phyloP scores from a whole-genome alignment of 495 filamentous ascomycete genomes.

The Aspergillus saccharolyticus region DNA sequence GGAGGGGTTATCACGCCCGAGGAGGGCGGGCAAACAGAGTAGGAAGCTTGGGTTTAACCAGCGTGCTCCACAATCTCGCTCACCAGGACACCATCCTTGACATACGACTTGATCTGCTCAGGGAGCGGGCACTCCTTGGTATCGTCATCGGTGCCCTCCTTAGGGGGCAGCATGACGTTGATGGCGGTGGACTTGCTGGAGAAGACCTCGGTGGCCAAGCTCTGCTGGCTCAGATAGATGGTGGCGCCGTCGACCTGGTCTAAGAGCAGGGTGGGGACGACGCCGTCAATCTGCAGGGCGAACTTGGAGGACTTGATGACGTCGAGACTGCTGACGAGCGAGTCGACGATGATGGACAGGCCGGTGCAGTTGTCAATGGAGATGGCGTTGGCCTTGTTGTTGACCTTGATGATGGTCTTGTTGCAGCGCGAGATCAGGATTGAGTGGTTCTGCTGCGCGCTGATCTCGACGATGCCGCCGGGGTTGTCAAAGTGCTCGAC shows the following conservation, averaged over 20 bases:
- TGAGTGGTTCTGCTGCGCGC: slow-evolving; percentile 77
- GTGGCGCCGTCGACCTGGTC: slow-evolving; percentile 91
- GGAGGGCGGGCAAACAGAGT: neutral
- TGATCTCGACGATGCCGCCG: slow-evolving; percentile 64
- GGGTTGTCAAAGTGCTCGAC: slow-evolving; percentile 90
- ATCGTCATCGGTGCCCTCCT: slow-evolving; percentile 58
- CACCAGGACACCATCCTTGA: slow-evolving; percentile 67
- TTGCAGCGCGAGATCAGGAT: slow-evolving; percentile 88
- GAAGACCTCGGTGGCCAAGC: slow-evolving; percentile 73
- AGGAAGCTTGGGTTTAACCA: slow-evolving; percentile 52
- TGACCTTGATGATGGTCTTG: slow-evolving; percentile 82
- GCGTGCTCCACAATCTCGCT: slow-evolving; percentile 89
- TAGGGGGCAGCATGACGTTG: slow-evolving; percentile 75
- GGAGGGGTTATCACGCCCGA: too few species aligned
- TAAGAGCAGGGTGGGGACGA: slow-evolving; percentile 77
- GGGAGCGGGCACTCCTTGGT: slow-evolving; percentile 81
- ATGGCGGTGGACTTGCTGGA: slow-evolving; percentile 77
- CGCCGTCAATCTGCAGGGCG: slow-evolving; percentile 80
- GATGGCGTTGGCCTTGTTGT: slow-evolving; percentile 90
- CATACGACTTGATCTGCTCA: slow-evolving; percentile 80
- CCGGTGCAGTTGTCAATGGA: slow-evolving; percentile 84
- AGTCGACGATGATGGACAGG: slow-evolving; percentile 82
- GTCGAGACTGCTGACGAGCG: slow-evolving; percentile 84
- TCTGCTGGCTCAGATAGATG: slow-evolving; percentile 77
- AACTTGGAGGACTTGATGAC: slow-evolving; percentile 92